Base-by-base conservation (phyloP, 2,329 filamentous ascomycete genomes). In the Colletotrichum falcatum region DNA sequence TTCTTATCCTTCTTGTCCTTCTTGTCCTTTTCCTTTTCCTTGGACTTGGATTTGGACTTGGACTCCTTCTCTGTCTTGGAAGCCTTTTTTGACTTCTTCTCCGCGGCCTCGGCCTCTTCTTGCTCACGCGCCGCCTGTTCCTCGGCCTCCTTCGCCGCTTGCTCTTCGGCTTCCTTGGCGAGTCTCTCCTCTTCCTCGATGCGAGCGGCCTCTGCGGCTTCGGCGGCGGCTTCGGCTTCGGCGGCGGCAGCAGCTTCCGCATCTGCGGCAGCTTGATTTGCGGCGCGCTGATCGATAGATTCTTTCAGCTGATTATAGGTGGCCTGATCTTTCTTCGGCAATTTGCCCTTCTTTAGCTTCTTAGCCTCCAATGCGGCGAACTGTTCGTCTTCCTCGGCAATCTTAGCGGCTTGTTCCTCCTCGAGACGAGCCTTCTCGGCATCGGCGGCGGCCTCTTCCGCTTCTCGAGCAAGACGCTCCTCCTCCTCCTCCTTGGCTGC, bases 261-360 rank as follows among this genome's bases (percentile, higher is more conserved):
- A 66, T 84, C 78, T 79, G 66, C 76, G 46, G 73, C 74, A 20
- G 81, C 80, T 74, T 83, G 83, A 67, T 84, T 81, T 66, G 83
- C 82, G 8, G 80, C 79, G 42, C 82, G 78, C 70, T 75, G 76
- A 35, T 75, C 76, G 33, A 79, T 76, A 39, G 77, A 81, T 46
- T 78, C 78, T 12, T 77, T 80, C 8, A 85, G 74, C 9, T 74
- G 73, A 42, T 81, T 78, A 33, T 82, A 78, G 69, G 83, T 85
- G 69, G 86, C 83, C 60, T 85, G 78, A 39, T 85, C 84, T 66
- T 81, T 85, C 72, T 82, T 86, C 2, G 75, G 76, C 16, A 85
- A 74, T 70, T 80, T 86, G 56, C 76, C 79, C 75, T 85, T 88
- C 73, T 84, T 85, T 1, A 80, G 80, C 74, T 86, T 87, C 75